Evolutionary conservation across 2,329 filamentous ascomycete species (phyloP).

Genomic region (Xylariaceae sp.): DNA sequence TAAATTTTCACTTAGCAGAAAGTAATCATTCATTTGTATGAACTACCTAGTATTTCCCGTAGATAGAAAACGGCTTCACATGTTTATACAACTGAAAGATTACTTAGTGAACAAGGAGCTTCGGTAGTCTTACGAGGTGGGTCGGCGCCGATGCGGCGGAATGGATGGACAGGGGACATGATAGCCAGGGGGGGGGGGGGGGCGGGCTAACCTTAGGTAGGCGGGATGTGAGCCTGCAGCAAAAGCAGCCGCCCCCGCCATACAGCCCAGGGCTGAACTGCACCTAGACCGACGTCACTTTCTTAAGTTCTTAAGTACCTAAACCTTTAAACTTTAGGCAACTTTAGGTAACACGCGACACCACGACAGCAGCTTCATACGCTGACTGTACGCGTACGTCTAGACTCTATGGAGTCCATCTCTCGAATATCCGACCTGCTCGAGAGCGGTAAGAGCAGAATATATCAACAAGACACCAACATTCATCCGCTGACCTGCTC

Average conservation of each 20-base stretch:
- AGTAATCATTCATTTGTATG: no score
- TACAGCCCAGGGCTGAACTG: background rate
- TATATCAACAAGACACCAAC: slow-evolving; percentile 12
- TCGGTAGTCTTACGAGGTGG: no score
- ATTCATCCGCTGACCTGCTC: slow-evolving; percentile 18
- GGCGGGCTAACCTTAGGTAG: background rate
- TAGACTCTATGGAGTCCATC: slow-evolving; percentile 83
- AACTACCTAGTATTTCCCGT: no score
- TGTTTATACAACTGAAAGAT: no score
- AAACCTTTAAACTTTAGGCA: background rate
- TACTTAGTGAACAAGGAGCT: no score
- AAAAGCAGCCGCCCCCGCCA: slow-evolving; percentile 17
- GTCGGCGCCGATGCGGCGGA: no score
- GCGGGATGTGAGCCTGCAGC: no score
- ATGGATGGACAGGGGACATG: no score
- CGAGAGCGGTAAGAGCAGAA: slow-evolving; percentile 76
- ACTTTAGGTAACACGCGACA: slow-evolving; percentile 14
- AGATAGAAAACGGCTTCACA: no score
- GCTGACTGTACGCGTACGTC: slow-evolving; percentile 34
- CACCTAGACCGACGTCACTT: slow-evolving; percentile 20
- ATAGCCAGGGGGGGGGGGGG: slow-evolving; percentile 1
- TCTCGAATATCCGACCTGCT: slow-evolving; percentile 92
- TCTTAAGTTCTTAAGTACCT: background rate
- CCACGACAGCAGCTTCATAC: slow-evolving; percentile 35
- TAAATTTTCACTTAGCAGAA: no score